A percentile compares a stretch with the other conserved stretches of the same genome.
These are phyloP conservation scores for Ottelia alismoides DNA, from an alignment of 106 monocot genomes.

Conservation along the genomic window DNA sequence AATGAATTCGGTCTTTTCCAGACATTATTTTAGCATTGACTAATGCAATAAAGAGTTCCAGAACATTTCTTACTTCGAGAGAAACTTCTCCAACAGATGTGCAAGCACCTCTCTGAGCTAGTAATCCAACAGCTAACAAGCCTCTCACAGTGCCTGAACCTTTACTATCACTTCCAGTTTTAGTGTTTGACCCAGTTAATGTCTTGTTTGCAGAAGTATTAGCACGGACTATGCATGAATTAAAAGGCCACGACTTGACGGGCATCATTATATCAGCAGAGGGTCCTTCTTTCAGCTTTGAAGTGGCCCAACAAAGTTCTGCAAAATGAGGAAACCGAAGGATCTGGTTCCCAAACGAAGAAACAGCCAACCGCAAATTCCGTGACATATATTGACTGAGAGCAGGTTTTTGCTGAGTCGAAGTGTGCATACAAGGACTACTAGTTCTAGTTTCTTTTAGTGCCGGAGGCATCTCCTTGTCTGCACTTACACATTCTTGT, in stretches of 20 bases:
- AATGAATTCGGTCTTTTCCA: conserved; percentile 40
- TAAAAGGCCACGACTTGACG: conserved; percentile 94
- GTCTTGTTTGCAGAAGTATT: conserved; percentile 12
- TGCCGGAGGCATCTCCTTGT: no score
- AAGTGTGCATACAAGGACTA: no score
- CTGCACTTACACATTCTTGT: no score
- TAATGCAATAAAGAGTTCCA: conserved; percentile 58
- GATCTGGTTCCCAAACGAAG: conserved; percentile 79
- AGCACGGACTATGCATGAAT: conserved; percentile 53
- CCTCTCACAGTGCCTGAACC: conserved; percentile 41
- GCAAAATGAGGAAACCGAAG: conserved; percentile 76
- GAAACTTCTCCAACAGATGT: conserved; percentile 61
- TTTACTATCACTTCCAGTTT: conserved; percentile 24
- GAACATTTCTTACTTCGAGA: conserved; percentile 69
- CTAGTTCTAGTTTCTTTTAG: no score
- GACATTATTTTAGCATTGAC: conserved; percentile 46
- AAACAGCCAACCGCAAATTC: conserved; percentile 33
- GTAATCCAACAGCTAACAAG: conserved; percentile 74
- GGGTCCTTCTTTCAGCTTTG: conserved; percentile 76
- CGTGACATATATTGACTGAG: conserved; percentile 34
- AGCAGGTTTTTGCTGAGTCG: no score
- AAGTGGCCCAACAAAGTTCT: conserved; percentile 87
- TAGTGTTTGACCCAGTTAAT: conserved; percentile 19
- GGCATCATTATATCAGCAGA: conserved; percentile 51
- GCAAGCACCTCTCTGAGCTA: conserved; percentile 71